Conservation (phyloP, 176 grass and related monocot genomes). For the Puya raimondii region DNA sequence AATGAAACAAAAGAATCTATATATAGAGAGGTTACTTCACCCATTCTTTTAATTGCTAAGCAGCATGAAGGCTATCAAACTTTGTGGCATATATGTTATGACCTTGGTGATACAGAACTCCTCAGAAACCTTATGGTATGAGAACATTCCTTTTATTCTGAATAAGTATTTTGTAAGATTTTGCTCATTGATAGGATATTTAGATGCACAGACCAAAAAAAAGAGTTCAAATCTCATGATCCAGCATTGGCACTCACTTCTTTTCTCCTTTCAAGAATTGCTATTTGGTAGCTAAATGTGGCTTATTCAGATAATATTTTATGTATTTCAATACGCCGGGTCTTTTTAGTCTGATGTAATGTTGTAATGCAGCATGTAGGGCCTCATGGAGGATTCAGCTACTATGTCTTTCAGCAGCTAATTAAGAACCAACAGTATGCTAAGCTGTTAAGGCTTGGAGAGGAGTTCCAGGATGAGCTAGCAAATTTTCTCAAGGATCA, state of each 20-base stretch:
- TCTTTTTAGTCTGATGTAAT: neutral
- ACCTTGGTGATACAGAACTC: conserved; percentile 81
- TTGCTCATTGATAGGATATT: neutral
- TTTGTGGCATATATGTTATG: conserved; percentile 95
- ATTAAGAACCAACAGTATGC: conserved; percentile 40
- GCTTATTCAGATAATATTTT: neutral
- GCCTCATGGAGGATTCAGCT: conserved; percentile 90
- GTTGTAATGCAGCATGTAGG: conserved; percentile 74
- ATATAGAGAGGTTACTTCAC: conserved; percentile 74
- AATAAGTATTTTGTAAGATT: neutral
- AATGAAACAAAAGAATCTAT: conserved; percentile 66
- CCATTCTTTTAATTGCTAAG: conserved; percentile 82
- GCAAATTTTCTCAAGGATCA: conserved; percentile 73
- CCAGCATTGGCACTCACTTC: neutral
- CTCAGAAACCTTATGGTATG: conserved; percentile 91
- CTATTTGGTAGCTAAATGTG: neutral
- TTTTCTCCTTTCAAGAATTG: neutral
- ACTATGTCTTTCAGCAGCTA: conserved; percentile 78
- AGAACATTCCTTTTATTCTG: conserved; percentile 5
- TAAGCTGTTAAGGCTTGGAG: conserved; percentile 87
- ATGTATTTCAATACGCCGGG: neutral
- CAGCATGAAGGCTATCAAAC: conserved; percentile 85
- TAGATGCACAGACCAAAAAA: neutral
- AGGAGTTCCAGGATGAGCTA: conserved; percentile 95
- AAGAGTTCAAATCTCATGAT: neutral